These are phyloP conservation scores for Entonaema liquescens DNA, from an alignment of 495 filamentous ascomycete species.

Conservation along the genomic window DNA sequence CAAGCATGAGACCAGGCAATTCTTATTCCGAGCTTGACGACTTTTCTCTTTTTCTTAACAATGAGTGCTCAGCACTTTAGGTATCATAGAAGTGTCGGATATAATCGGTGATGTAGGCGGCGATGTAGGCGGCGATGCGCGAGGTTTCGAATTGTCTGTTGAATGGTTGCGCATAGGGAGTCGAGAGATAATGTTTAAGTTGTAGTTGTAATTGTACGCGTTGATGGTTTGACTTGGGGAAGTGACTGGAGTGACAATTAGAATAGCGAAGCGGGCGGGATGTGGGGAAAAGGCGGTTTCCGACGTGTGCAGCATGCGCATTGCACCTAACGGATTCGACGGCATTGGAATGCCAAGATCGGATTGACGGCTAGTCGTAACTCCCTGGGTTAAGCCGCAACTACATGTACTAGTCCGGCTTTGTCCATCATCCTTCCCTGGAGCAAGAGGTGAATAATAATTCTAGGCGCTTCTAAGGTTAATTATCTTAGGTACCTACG, in stretches of 20 bases:
- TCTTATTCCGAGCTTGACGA: conserved; percentile 24
- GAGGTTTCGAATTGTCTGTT: conserved; percentile 3
- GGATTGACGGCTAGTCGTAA: conserved; percentile 1
- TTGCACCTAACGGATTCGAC: conserved; percentile 19
- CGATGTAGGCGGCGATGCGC: not conserved
- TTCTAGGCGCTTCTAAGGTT: too few relatives aligned
- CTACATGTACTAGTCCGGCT: conserved; percentile 5
- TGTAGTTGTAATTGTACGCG: not conserved
- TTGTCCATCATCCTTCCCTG: not conserved
- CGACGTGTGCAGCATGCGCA: conserved; percentile 1
- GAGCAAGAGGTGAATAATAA: too few relatives aligned
- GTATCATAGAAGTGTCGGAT: conserved; percentile 21
- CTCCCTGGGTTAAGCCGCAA: conserved; percentile 21
- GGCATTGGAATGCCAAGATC: conserved; percentile 41
- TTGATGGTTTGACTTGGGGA: conserved; percentile 26
- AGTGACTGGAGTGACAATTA: not conserved
- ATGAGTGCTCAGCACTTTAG: conserved; percentile 30
- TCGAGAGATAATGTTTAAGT: conserved; percentile 10
- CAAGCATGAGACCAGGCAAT: conserved; percentile 23
- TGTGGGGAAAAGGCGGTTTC: conserved; percentile 38
- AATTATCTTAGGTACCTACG: too few relatives aligned
- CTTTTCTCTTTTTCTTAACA: conserved; percentile 38
- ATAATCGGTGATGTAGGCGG: conserved; percentile 1
- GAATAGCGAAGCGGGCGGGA: conserved; percentile 24
- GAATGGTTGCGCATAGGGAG: not conserved